These are phyloP conservation scores for Chenopodium album DNA, from an alignment of 148 eudicot genomes.

Conservation along the genomic window DNA sequence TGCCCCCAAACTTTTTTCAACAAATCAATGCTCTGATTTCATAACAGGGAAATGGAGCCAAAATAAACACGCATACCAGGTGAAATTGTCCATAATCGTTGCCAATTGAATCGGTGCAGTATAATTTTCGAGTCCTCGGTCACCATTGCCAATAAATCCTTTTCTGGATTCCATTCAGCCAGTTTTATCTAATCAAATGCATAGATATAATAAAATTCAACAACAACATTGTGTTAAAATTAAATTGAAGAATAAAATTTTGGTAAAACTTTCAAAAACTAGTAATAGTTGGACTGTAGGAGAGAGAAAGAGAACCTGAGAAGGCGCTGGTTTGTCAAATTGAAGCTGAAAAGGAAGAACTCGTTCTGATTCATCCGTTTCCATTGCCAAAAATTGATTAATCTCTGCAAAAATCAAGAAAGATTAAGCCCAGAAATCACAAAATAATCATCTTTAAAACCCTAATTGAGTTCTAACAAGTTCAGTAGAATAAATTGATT, in stretches of 20 bases:
- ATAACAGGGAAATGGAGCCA: background rate
- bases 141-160: conserved; percentile 99
- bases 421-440: background rate
- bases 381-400: conserved; percentile 37
- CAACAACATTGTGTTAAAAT: background rate
- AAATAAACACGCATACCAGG: conserved; percentile 45
- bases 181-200: conserved; percentile 51
- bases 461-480: conserved; percentile 2
- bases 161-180: conserved; percentile 98
- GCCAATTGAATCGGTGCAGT: conserved; percentile 98
- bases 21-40: background rate
- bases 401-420: background rate
- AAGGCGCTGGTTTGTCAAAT: conserved; percentile 85
- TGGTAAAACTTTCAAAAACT: background rate
- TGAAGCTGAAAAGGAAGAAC: conserved; percentile 93
- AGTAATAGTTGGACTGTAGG: background rate
- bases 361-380: conserved; percentile 54
- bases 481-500: background rate
- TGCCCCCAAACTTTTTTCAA: background rate
- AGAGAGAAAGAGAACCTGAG: conserved; percentile 47
- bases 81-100: conserved; percentile 84
- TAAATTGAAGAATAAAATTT: background rate
- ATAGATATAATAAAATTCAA: background rate
- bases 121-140: conserved; percentile 85
- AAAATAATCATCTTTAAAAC: background rate